Base-by-base conservation (phyloP, 805 yeast species). In the Candida sithepensis region DNA sequence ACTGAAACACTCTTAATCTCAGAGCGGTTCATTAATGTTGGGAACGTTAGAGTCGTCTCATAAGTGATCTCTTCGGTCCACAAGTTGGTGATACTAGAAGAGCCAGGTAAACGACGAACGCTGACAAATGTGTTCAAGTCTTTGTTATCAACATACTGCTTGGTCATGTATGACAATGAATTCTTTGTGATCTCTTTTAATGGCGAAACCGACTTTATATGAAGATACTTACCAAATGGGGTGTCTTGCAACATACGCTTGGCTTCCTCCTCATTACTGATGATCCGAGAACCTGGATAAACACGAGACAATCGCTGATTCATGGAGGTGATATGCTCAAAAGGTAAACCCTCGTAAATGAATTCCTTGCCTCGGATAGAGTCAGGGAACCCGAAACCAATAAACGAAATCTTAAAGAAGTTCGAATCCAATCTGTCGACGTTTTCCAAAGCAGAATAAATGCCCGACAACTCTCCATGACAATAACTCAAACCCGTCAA, bases 31-130 rank as follows among this genome's bases (percentile, higher is more conserved):
- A 88, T 85, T 64, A 89, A 75, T 0, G 96, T 85, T 22, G 97
- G 97, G 82, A 89, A 89, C 7, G 88, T 76, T 46, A 85, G 75
- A 42, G 64, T 70, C 0, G 96, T 86, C 53, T 82, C 88, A 69
- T 81, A 89, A 1, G 87, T 83, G 8, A 85, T 78, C 66, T 89
- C 96, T 60, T 89, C 96, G 18, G 91, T 88, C 96, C 96, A 89
- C 57, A 89, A 69, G 58, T 88, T 89, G 45, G 79, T 75, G 8
- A 86, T 83, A 10, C 84, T 75, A 0, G 82, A 77, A 1, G 87
- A 77, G 4, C 92, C 91, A 1, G 92, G 88, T 44, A 88, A 66
- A 56, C 85, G 80, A 64, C 85, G 77, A 43, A 84, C 75, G 34
- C 81, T 79, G 4, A 87, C 77, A 68, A 89, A 89, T 50, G 78